Base-by-base conservation (phyloP, 1,284 basidiomycete species). In the Leccinum cinnamomeum region DNA sequence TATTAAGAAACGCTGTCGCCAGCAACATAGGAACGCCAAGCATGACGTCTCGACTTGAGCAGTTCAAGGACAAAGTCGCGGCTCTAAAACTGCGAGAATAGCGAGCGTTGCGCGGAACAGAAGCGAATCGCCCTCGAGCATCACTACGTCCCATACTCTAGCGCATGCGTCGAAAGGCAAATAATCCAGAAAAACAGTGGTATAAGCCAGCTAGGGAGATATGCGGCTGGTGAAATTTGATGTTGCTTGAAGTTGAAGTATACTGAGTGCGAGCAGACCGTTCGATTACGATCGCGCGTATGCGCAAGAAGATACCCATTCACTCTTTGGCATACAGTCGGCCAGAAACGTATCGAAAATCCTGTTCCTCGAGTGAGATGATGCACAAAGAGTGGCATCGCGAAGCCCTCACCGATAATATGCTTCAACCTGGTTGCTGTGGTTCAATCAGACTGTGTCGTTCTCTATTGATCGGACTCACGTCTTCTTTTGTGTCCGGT, bases 231-330 rank as follows among this genome's bases (percentile, higher is more conserved):
- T 1, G 92, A 88, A 68, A 95, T 85, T 66, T 93, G 90, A 73
- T 94, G 90, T 71, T 95, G 92, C 74, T 96, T 95, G 79, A 96
- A 96, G 78, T 97, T 97, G 77, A 95, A 95, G 76, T 94, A 97
- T 68, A 95, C 93, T 93, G 57, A 10, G 58, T 51, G 2, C 56
- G 59, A 64, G 57, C 56, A 50, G 37, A 63, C 35, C 7, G n/a
- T 16, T 62, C 41, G 37, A 48, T 46, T 18, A n/a, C 25, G 14
- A 14, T 57, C 56, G 37, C 33, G 68, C 57, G 56, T 8, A 44
- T 28, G 25, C 20, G 50, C 54, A 35, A 48, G 6, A 51, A 46
- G 53, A 41, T n/a, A 25, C 50, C 6, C 7, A 68, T 84, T 70
- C 69, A 96, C 93, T 87, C 80, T 95, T 97, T 0, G 97, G 97